Percentiles rank a stretch among this genome's conserved stretches.
Evolutionary conservation across 1,284 basidiomycete genomes (phyloP).

Genomic region (Jaminaea rosea): DNA sequence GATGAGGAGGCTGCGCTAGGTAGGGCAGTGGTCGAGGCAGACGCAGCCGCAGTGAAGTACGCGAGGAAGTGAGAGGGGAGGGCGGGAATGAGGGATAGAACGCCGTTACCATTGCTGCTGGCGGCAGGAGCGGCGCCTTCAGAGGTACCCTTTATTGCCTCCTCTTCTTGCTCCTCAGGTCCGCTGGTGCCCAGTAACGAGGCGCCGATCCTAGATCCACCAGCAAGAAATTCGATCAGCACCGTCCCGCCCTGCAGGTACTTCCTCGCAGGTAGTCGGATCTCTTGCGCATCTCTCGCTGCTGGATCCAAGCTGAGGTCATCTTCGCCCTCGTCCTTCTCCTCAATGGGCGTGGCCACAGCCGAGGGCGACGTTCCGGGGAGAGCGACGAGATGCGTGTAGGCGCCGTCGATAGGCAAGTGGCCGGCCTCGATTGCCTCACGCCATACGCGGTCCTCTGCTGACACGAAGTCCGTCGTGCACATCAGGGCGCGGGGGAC

Average conservation of each 20-base stretch:
- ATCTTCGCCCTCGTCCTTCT: background rate
- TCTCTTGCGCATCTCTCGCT: background rate
- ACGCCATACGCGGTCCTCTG: conserved; percentile 25
- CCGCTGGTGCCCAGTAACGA: no score
- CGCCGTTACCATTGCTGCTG: conserved; percentile 1
- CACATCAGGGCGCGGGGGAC: conserved; percentile 12
- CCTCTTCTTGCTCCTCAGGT: no score
- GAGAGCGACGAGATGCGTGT: conserved; percentile 24
- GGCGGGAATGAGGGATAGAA: conserved; percentile 17
- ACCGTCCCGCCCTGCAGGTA: conserved; percentile 32
- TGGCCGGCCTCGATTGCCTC: conserved; percentile 19
- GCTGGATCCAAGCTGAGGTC: background rate
- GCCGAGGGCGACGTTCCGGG: background rate
- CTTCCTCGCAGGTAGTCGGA: no score
- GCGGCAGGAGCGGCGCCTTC: background rate
- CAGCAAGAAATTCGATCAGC: conserved; percentile 30
- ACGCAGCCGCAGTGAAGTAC: conserved; percentile 14
- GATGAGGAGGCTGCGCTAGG: no score
- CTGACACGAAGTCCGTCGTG: conserved; percentile 16
- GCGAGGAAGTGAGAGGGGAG: conserved; percentile 24
- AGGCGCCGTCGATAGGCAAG: conserved; percentile 27
- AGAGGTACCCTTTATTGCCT: no score
- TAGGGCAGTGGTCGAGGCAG: background rate
- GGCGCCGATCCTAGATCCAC: conserved; percentile 19
- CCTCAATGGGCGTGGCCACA: background rate